These are phyloP conservation scores for Microbotryum silenes-acaulis DNA, from an alignment of 1,284 basidiomycete genomes.

Conservation along the genomic window DNA sequence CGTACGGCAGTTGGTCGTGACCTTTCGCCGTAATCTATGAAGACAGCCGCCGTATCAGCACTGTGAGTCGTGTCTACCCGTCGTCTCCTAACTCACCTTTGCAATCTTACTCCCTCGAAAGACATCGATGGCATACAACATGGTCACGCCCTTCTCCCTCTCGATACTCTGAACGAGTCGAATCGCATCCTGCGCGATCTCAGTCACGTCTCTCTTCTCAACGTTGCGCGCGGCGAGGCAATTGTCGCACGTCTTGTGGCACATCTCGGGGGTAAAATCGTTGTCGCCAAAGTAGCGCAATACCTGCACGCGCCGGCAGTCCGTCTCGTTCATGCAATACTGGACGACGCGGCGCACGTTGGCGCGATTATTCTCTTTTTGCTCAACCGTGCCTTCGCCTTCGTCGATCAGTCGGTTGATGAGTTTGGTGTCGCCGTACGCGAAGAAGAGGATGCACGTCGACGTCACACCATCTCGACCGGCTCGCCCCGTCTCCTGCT, in stretches of 20 bases:
- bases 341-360: constrained; percentile 55
- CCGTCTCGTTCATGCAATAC: constrained; percentile 72
- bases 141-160: constrained; percentile 43
- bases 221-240: constrained; percentile 48
- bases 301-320: constrained; percentile 79
- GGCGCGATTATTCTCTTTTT: constrained; percentile 54
- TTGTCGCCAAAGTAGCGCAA: constrained; percentile 62
- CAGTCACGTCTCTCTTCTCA: constrained; percentile 47
- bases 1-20: constrained; percentile 48
- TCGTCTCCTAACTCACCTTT: constrained; percentile 34
- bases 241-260: constrained; percentile 64
- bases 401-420: constrained; percentile 52
- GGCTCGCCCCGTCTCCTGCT: constrained; percentile 78
- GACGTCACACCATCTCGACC: constrained; percentile 65
- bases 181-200: constrained; percentile 51
- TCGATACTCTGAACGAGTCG: constrained; percentile 37
- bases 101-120: constrained; percentile 55
- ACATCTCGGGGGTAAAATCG: constrained; percentile 51
- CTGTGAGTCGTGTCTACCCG: not conserved
- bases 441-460: constrained; percentile 58
- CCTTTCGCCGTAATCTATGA: constrained; percentile 46
- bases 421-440: constrained; percentile 48
- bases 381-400: constrained; percentile 46
- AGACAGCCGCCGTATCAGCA: not conserved
- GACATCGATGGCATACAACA: constrained; percentile 48